phyloP scores from a whole-genome alignment of 768 basidiomycete species.

The Exidia glandulosa region DNA sequence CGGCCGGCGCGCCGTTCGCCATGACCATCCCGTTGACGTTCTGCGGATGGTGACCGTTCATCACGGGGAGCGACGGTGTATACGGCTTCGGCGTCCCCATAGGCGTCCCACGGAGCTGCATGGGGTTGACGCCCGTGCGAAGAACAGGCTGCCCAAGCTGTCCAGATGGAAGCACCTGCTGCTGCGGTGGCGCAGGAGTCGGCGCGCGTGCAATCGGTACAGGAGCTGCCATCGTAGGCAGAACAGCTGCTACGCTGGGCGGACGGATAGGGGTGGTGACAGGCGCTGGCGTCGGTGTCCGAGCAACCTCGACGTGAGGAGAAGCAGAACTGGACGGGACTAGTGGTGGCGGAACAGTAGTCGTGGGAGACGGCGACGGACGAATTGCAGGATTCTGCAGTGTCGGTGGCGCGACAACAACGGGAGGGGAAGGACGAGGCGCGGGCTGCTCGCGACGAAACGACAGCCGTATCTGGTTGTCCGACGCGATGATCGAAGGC shows the following conservation, averaged over 20 bases:
- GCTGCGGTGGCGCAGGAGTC: neutral
- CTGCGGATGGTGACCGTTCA: neutral
- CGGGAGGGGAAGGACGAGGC: neutral
- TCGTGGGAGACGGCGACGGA: neutral
- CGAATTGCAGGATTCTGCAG: neutral
- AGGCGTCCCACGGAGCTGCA: no score
- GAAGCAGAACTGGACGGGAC: no score
- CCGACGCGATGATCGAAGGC: neutral
- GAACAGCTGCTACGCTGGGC: neutral
- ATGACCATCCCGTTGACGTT: neutral
- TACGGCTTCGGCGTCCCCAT: neutral
- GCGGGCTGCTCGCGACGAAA: neutral
- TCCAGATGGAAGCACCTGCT: neutral
- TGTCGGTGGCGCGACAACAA: neutral
- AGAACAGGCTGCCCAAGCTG: neutral
- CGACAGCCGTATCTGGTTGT: neutral
- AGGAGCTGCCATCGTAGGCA: neutral
- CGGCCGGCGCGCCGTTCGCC: neutral
- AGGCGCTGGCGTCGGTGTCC: no score
- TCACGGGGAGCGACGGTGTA: neutral
- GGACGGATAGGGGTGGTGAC: neutral
- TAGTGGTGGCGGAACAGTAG: neutral
- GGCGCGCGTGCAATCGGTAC: neutral
- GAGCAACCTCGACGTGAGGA: no score
- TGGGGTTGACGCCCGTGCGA: neutral